These are phyloP conservation scores for Aristolochia contorta DNA, from an alignment of 164 flowering plant genomes.

Conservation along the genomic window DNA sequence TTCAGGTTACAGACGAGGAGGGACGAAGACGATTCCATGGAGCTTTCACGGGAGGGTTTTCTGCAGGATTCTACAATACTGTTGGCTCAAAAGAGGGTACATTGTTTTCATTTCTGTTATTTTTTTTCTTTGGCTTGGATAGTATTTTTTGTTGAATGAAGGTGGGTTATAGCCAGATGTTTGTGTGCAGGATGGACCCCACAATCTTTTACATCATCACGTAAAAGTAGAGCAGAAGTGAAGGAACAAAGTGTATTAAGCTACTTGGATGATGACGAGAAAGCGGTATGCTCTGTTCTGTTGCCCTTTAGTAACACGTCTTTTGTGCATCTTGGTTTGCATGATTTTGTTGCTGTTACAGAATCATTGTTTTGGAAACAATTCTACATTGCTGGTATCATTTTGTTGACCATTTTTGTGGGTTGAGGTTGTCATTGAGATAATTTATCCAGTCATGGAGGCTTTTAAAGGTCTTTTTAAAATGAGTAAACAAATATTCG, in stretches of 20 bases:
- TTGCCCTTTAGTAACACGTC: too few species aligned
- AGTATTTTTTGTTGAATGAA: not conserved
- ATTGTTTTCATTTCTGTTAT: too few species aligned
- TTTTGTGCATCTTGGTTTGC: not conserved
- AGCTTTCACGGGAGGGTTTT: conserved; percentile 89
- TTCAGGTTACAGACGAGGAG: conserved; percentile 89
- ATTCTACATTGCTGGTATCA: too few species aligned
- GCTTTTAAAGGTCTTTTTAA: too few species aligned
- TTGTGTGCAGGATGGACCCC: conserved; percentile 83
- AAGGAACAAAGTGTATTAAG: conserved; percentile 59
- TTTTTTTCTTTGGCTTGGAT: not conserved
- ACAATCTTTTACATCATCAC: conserved; percentile 78
- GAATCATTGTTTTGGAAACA: too few species aligned
- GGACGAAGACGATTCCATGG: conserved; percentile 93
- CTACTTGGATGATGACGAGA: conserved; percentile 92
- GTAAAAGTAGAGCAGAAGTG: conserved; percentile 79
- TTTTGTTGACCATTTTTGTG: too few species aligned
- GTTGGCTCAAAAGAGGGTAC: conserved; percentile 93
- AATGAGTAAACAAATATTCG: too few species aligned
- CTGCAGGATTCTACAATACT: conserved; percentile 87
- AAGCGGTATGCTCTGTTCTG: conserved; percentile 41
- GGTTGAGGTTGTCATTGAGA: too few species aligned
- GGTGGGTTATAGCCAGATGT: not conserved
- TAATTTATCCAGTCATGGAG: too few species aligned
- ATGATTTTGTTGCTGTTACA: not conserved